A percentile compares a stretch with the other conserved stretches of the same genome.
Evolutionary conservation across 2,329 filamentous ascomycete genomes (phyloP).

Genomic region (Colletotrichum musicola): DNA sequence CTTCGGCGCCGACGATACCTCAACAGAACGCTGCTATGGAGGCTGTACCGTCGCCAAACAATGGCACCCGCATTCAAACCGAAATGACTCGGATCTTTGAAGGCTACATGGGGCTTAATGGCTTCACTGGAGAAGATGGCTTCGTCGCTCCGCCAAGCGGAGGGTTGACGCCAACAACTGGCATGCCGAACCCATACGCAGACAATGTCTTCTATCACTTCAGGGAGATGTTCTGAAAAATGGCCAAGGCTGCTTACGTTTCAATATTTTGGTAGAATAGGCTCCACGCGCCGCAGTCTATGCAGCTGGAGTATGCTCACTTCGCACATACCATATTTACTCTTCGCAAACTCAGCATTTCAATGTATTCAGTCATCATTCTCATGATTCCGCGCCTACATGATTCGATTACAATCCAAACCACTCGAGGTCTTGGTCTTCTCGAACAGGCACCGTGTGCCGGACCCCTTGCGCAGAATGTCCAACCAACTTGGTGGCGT

Average conservation of each 20-base stretch:
- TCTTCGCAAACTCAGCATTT: background rate
- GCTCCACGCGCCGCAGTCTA: background rate
- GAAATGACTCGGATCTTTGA: constrained; percentile 66
- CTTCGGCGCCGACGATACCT: constrained; percentile 40
- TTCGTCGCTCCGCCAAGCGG: constrained; percentile 42
- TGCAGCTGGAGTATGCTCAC: background rate
- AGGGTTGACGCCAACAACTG: constrained; percentile 38
- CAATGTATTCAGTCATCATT: background rate
- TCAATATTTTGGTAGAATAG: too few relatives aligned
- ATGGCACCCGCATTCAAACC: constrained; percentile 63
- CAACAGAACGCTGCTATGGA: constrained; percentile 32
- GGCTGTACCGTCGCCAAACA: constrained; percentile 44
- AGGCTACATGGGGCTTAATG: constrained; percentile 52
- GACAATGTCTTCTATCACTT: constrained; percentile 53
- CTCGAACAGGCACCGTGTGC: constrained; percentile 46
- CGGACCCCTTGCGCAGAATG: constrained; percentile 47
- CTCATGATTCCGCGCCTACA: background rate
- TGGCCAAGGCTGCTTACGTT: too few relatives aligned
- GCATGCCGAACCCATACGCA: constrained; percentile 40
- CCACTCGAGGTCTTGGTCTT: constrained; percentile 39
- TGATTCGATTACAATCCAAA: constrained; percentile 37
- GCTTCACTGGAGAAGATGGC: constrained; percentile 47
- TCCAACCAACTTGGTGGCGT: constrained; percentile 48
- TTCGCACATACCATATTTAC: constrained; percentile 10
- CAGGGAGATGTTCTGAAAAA: constrained; percentile 52